These are phyloP conservation scores for Meira miltonrushii DNA, from an alignment of 1,284 basidiomycete genomes.

Conservation along the genomic window DNA sequence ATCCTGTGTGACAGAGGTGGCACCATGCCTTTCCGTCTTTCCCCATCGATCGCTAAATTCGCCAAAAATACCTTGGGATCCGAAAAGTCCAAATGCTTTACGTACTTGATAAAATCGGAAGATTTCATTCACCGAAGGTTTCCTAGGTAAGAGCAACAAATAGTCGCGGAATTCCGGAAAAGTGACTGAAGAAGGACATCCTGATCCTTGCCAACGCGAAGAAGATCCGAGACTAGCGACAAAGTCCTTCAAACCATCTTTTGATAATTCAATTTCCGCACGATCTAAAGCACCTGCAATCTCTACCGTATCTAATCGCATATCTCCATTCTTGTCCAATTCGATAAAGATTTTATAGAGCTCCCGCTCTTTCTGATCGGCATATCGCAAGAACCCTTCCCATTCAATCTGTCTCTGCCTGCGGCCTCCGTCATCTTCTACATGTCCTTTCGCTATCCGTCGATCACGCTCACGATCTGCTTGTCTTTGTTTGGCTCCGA, in stretches of 20 bases:
- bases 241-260: conserved; percentile 43
- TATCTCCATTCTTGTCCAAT: conserved; percentile 47
- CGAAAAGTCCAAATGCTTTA: conserved; percentile 50
- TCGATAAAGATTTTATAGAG: conserved; percentile 49
- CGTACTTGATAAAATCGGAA: conserved; percentile 51
- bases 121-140: conserved; percentile 46
- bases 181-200: conserved; percentile 30
- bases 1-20: conserved; percentile 44
- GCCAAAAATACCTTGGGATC: conserved; percentile 50
- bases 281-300: conserved; percentile 41
- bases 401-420: conserved; percentile 49
- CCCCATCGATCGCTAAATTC: conserved; percentile 46
- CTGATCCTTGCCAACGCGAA: conserved; percentile 12
- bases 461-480: conserved; percentile 26
- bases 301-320: conserved; percentile 40
- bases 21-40: conserved; percentile 39
- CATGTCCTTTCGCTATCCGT: conserved; percentile 22
- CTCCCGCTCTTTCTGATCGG: conserved; percentile 49
- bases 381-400: conserved; percentile 51
- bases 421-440: conserved; percentile 35
- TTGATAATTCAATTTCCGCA: conserved; percentile 39
- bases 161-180: conserved; percentile 52
- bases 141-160: conserved; percentile 45
- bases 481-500: conserved; percentile 33
- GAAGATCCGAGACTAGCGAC: conserved; percentile 46